phyloP scores from a whole-genome alignment of 73 alveolate species.

The Stentor coeruleus region DNA sequence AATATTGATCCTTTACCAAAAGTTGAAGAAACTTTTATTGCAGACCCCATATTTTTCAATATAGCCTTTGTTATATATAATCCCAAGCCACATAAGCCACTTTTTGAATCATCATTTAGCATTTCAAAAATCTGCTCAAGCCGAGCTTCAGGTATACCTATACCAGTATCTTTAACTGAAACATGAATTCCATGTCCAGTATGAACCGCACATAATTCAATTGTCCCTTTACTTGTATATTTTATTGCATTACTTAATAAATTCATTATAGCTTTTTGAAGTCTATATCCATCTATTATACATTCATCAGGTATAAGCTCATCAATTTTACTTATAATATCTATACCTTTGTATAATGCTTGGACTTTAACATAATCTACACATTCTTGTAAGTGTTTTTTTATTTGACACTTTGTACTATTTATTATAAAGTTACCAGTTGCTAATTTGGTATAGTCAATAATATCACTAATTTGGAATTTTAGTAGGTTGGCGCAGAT shows the following conservation, averaged over 20 bases:
- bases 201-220: background rate
- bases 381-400: background rate
- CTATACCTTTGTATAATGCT: background rate
- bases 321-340: background rate
- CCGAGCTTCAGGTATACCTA: background rate
- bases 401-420: background rate
- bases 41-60: too few species aligned
- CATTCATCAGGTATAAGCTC: background rate
- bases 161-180: background rate
- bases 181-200: background rate
- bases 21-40: too few species aligned
- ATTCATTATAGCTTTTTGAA: background rate
- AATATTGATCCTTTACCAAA: too few species aligned
- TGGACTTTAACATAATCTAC: background rate
- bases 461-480: background rate
- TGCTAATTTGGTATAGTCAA: background rate
- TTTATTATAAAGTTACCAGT: background rate
- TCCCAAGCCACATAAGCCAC: too few species aligned
- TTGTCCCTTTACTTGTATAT: background rate
- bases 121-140: too few species aligned
- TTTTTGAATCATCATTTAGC: too few species aligned
- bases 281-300: background rate
- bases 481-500: background rate
- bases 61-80: too few species aligned
- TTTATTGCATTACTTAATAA: conserved; percentile 5